Conservation (phyloP, 257 asterid species). For the Ballota nigra region DNA sequence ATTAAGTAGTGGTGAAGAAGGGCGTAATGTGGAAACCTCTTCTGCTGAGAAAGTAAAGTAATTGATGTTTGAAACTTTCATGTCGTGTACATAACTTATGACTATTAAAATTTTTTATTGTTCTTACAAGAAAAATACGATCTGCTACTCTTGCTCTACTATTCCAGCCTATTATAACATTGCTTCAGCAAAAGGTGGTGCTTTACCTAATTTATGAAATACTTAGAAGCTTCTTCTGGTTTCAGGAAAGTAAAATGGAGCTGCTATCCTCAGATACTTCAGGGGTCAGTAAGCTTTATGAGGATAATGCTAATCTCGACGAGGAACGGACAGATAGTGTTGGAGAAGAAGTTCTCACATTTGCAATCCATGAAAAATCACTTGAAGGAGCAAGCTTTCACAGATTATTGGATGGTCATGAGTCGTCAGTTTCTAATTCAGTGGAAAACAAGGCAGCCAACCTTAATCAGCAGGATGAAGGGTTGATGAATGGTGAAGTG, state of each 20-base stretch:
- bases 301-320: conserved; percentile 33
- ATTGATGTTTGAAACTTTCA: conserved; percentile 28
- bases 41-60: conserved; percentile 69
- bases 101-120: background rate
- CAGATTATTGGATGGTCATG: conserved; percentile 41
- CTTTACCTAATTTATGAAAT: conserved; percentile 2
- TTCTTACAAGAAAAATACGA: background rate
- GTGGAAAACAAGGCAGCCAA: conserved; percentile 31
- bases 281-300: conserved; percentile 41
- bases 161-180: conserved; percentile 11
- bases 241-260: conserved; percentile 54
- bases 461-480: conserved; percentile 46
- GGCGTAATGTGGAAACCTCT: conserved; percentile 44
- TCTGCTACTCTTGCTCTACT: conserved; percentile 9
- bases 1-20: conserved; percentile 46
- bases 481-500: conserved; percentile 45
- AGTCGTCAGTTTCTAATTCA: conserved; percentile 33
- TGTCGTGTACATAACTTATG: conserved; percentile 21
- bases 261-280: conserved; percentile 41
- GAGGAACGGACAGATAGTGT: conserved; percentile 43
- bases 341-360: conserved; percentile 71
- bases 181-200: background rate
- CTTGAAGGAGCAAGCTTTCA: conserved; percentile 32
- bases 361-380: conserved; percentile 61
- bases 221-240: conserved; percentile 26